Base-by-base conservation (phyloP, 2,329 filamentous ascomycete genomes). In the Aspergillus sp. region DNA sequence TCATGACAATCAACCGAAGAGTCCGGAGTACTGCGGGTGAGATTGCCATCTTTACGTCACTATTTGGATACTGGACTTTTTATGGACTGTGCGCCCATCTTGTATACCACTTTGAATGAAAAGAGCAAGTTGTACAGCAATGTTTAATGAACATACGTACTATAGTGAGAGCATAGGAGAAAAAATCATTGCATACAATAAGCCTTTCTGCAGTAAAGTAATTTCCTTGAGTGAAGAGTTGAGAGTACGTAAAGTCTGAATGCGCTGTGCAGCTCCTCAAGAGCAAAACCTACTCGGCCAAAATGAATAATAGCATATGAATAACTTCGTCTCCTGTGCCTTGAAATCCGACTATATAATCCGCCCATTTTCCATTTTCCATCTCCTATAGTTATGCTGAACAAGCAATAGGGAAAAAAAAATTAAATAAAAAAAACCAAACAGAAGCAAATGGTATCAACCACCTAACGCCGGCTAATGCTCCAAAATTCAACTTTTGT, bases 381-480 rank as follows among this genome's bases (percentile, higher is more conserved):
- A 49, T 56, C 49, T 51, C 14, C 35, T 33, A 52, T 17, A 43
- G 52, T 40, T 37, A 55, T 45, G 55, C 40, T 52, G 33, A 45
- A 44, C 43, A 47, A 58, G 19, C 37, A 56, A 44, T 19, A 8
- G 25, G 6, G 7, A 57, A 58, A 52, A 31, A n/a, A n/a, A 58
- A 47, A 59, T 14, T 35, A 40, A 60, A 31, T 45, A 55, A 57
- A 55, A 52, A 56, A 47, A 59, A 21, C 40, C 40, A 60, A 35
- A 45, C 56, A 61, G 53, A 50, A 55, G 57, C 61, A 67, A 65
- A 67, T 70, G 68, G 68, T 71, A 73, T 72, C 70, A 68, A 71
- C 65, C 64, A 62, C 60, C 58, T 50, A 71, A 73, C 70, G 70
- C 71, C 70, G 51, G 64, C 62, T 64, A 71, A 73, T 73, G 70